A percentile compares a stretch with the other conserved stretches of the same genome.
These are phyloP conservation scores for Apiotrichum sp. DNA, from an alignment of 1,284 basidiomycete species.

Conservation along the genomic window DNA sequence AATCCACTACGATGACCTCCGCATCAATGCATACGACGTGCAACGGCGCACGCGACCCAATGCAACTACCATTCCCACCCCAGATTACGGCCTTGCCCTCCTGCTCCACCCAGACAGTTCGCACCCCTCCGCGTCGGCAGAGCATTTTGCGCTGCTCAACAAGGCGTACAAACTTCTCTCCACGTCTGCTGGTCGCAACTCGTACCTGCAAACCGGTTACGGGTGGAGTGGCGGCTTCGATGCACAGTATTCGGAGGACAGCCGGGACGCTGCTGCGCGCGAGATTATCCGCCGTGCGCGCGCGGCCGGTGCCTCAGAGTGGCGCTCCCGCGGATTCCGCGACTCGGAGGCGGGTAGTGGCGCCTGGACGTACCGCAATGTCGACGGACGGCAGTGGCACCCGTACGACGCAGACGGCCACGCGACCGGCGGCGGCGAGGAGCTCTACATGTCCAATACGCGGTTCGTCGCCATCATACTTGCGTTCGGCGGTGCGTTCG, in stretches of 20 bases:
- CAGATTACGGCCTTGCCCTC: constrained; percentile 45
- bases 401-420: constrained; percentile 8
- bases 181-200: constrained; percentile 22
- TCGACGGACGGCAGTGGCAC: constrained; percentile 25
- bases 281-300: constrained; percentile 28
- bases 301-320: constrained; percentile 26
- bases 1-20: too few relatives aligned
- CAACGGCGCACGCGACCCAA: too few relatives aligned
- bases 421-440: constrained; percentile 9
- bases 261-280: constrained; percentile 24
- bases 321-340: constrained; percentile 23
- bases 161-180: constrained; percentile 44
- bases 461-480: constrained; percentile 12
- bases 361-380: constrained; percentile 26
- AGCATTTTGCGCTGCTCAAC: constrained; percentile 40
- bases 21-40: too few relatives aligned
- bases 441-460: constrained; percentile 15
- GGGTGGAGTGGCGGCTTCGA: constrained; percentile 30
- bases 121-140: constrained; percentile 41
- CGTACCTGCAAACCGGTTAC: constrained; percentile 38
- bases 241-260: constrained; percentile 1
- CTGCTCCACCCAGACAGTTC: constrained; percentile 45
- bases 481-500: constrained; percentile 3
- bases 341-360: constrained; percentile 28
- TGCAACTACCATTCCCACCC: neutral